These are phyloP conservation scores for Gossypium gossypioides DNA, from an alignment of 441 rosid species.

Conservation along the genomic window DNA sequence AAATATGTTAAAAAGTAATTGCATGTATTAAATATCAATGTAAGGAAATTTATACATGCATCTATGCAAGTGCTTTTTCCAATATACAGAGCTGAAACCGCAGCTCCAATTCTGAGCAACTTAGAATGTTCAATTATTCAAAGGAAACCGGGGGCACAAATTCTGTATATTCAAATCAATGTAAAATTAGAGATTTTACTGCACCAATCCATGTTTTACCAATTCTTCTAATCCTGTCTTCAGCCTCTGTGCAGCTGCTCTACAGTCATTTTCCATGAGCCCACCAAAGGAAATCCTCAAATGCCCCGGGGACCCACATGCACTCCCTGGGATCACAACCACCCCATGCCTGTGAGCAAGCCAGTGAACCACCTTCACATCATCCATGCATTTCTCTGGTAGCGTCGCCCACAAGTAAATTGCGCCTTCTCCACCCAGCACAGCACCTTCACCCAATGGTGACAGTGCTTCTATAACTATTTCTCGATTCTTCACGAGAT, in stretches of 20 bases:
- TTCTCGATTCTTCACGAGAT: slow-evolving; percentile 71
- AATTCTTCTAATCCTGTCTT: slow-evolving; percentile 70
- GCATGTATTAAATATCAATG: neutral
- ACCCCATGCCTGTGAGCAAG: slow-evolving; percentile 75
- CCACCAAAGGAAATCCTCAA: slow-evolving; percentile 84
- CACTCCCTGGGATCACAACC: slow-evolving; percentile 75
- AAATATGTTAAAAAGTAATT: neutral
- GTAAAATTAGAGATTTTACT: neutral
- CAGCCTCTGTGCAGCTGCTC: slow-evolving; percentile 62
- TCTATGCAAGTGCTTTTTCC: neutral
- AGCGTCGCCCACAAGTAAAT: slow-evolving; percentile 92
- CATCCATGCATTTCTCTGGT: slow-evolving; percentile 44
- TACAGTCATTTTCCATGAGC: slow-evolving; percentile 52
- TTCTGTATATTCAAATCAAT: slow-evolving; percentile 1
- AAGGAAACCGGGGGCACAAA: slow-evolving; percentile 4
- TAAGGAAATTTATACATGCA: neutral
- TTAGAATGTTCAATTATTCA: slow-evolving; percentile 15
- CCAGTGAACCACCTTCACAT: slow-evolving; percentile 67
- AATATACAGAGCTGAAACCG: slow-evolving; percentile 1
- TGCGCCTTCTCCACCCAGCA: slow-evolving; percentile 94
- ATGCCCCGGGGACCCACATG: slow-evolving; percentile 68
- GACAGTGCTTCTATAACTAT: slow-evolving; percentile 62
- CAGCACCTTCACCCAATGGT: slow-evolving; percentile 65
- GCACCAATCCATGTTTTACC: slow-evolving; percentile 53
- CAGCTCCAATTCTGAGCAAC: slow-evolving; percentile 10